Evolutionary conservation across 2,329 filamentous ascomycete species (phyloP).

Genomic region (Claviceps fusiformis): DNA sequence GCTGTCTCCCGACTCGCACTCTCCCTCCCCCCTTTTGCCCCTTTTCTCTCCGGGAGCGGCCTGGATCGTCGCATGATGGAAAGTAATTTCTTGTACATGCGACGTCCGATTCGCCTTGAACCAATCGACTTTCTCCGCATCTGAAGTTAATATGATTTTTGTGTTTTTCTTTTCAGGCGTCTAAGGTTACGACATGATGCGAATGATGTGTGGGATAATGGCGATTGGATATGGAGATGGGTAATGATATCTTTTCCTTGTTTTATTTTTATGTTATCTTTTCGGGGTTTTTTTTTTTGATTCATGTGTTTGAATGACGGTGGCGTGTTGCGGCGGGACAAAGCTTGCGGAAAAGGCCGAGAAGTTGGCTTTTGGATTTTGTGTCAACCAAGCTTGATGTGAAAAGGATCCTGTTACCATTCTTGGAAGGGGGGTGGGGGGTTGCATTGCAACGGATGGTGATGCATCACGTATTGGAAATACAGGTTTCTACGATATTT

Average conservation of each 20-base stretch:
- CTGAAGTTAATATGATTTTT: conserved; percentile 2
- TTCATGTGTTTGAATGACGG: not conserved
- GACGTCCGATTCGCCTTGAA: not conserved
- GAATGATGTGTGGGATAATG: not conserved
- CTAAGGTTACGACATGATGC: not conserved
- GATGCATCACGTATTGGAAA: conserved; percentile 6
- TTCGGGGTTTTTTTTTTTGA: not conserved
- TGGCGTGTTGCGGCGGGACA: not conserved
- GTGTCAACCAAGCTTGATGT: too few species aligned
- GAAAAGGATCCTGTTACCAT: too few species aligned
- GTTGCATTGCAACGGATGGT: not conserved
- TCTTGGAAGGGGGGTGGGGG: too few species aligned
- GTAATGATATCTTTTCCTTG: too few species aligned
- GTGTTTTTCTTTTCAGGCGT: conserved; percentile 2
- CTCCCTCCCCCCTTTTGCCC: too few species aligned
- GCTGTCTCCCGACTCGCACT: not conserved
- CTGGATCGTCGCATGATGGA: not conserved
- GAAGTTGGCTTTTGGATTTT: not conserved
- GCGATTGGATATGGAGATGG: not conserved
- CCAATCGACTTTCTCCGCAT: not conserved
- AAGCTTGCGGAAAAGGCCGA: not conserved
- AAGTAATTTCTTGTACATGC: not conserved
- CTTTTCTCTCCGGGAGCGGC: not conserved
- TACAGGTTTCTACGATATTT: conserved; percentile 10
- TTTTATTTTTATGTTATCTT: not conserved